Evolutionary conservation across 768 basidiomycete genomes (phyloP), one percentile per base, ranked within the genome.

Genomic region (Dacryopinax spathularia): DNA sequence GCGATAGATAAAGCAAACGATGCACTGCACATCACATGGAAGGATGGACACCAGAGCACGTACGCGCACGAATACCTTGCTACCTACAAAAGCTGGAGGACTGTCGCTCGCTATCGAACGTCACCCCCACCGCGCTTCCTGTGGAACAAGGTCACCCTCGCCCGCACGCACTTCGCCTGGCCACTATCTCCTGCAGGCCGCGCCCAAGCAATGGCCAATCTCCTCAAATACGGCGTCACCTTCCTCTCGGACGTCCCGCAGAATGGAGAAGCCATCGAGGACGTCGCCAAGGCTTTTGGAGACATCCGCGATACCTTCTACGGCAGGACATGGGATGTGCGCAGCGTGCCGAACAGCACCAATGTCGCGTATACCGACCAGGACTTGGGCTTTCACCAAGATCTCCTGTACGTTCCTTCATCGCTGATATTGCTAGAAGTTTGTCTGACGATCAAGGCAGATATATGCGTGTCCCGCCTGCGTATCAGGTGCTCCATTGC

Each of bases 341-440:
- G 84, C 75, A 89, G 85, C 65, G 69, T 84, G 37, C 76, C 73
- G 39, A 79, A 89, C 63, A 88, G 88, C 69, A 81, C 79, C 67
- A 99, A 99, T 72, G 91, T 99, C 63, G 95, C 95, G 2, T 97
- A 96, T 72, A 99, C 95, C 13, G 85, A 92, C 72, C 78, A 96
- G 27, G 81, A 89, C 68, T 78, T 99, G 9, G 94, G 87, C 0
- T 71, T 94, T 22, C 94, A 97, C 70, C 90, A 91, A 88, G 95
- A 98, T 75, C 77, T 98, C 0, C 75, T 88, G 91, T 94, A 70
- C 67, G 91, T 79, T 12, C 34, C n/a, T n/a, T 13, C 2, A 35
- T 60, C 25, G 0, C 16, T 36, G 20, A 29, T 61, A 60, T 34
- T 20, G 62, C 59, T 37, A 27, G 16, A 36, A 41, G 4, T 66